These are phyloP conservation scores for Angomonas deanei DNA, from an alignment of 208 protist species.

Conservation along the genomic window DNA sequence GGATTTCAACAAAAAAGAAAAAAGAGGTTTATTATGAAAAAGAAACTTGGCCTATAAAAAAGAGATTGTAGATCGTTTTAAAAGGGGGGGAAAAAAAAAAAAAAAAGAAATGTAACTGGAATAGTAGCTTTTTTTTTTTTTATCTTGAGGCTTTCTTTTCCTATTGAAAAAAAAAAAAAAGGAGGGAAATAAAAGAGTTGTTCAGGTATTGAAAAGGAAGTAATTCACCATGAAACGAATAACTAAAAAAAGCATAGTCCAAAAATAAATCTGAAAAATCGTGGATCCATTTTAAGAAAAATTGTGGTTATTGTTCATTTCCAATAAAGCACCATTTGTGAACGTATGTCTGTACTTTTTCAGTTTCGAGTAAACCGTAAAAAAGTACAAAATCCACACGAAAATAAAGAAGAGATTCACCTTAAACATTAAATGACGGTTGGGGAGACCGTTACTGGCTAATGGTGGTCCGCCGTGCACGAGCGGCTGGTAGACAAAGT, in stretches of 20 bases:
- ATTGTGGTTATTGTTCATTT: constrained; percentile 9
- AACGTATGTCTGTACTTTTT: constrained; percentile 49
- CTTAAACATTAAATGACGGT: constrained; percentile 12
- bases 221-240: not conserved
- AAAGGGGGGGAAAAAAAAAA: constrained; percentile 3
- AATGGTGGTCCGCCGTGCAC: too few species aligned
- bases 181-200: constrained; percentile 8
- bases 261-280: not conserved
- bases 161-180: constrained; percentile 6
- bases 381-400: constrained; percentile 40
- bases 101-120: constrained; percentile 6
- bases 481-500: constrained; percentile 3
- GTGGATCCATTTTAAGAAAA: constrained; percentile 9
- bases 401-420: constrained; percentile 23
- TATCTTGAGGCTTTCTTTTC: not conserved
- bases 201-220: too few species aligned
- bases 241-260: not conserved
- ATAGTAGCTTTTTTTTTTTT: too few species aligned
- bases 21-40: constrained; percentile 3
- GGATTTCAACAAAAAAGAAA: constrained; percentile 4
- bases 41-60: not conserved
- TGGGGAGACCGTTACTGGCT: too few species aligned
- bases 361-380: constrained; percentile 28
- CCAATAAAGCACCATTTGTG: constrained; percentile 63
- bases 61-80: not conserved